Base-by-base conservation (phyloP, 73 alveolate genomes). In the Urostyla sp. region DNA sequence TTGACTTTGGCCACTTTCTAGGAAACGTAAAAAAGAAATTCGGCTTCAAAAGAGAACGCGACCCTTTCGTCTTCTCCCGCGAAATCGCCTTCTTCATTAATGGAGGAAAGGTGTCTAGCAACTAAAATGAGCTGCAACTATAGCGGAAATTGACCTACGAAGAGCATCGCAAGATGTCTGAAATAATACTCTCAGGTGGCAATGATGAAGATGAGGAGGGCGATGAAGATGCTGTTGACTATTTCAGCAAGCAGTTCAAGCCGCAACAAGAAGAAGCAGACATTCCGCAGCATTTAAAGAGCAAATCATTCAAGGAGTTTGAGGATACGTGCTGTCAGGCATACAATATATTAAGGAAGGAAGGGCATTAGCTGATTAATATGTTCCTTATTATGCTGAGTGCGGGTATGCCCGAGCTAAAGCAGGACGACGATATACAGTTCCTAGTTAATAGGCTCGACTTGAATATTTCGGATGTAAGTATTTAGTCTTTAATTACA, bases 1-100 rank as follows among this genome's bases (percentile, higher is more conserved):
- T 96, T 34, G 99, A 96, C 86, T 96, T 96, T 69, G 99, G 99
- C 7, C 99, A 96, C 84, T 96, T 96, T 75, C 81, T 96, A 6
- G 99, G 99, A 7, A 95, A 96, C 85, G 94, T 94, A 38, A 96
- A 96, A 88, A 90, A 84, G 78, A 96, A 96, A 87, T 90, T 94
- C 81, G 98, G 98, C 13, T 80, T 94, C 57, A 96, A 94, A 58
- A 84, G 99, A 86, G 98, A 93, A 84, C 61, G 98, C 77, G 96
- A 91, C 40, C 98, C 98, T 35, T 93, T 93, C 81, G 98, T 93
- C 6, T 87, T 93, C 49, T 85, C 98, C 38, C 87, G 55, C 45
- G 96, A 93, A 90, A 78, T 93, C 48, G 93, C 87, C 8, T 84
- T 55, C 51, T 85, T 85, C 72, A 76, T 85, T 13, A 85, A 85